Evolutionary conservation across 1,284 basidiomycete genomes (phyloP), one percentile per base, ranked within the genome.

Genomic region (Clitocybe nebularis): DNA sequence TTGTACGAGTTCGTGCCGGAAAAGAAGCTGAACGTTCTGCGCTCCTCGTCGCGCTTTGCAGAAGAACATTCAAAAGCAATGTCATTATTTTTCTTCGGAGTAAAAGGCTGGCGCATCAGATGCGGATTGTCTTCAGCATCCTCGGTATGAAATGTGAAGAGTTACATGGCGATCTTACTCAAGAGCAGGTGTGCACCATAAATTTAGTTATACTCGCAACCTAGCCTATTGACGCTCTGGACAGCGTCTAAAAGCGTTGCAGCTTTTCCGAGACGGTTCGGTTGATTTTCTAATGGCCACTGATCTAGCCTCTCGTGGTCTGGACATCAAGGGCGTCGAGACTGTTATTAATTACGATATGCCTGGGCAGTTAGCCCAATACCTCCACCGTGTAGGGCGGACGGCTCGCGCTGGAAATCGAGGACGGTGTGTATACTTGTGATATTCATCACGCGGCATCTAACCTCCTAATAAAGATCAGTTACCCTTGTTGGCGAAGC

Each of bases 291-390:
- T 99, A 5, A 86, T 98, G 72, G 94, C 94, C 1, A 99, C 95
- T 1, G 95, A 98, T 64, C 74, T 99, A 14, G 95, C 95, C 17
- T 90, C 92, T 48, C 85, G 94, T 54, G 94, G 94, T 66, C 74
- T 98, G 22, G 94, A 98, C 68, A 97, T 98, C 69, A 95, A 94
- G 57, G 94, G 93, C 13, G 87, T 97, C n/a, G 89, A 96, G 59
- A 94, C 92, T 0, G 92, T 98, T 44, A 92, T 97, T 61, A 98
- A 98, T 65, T 97, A 93, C 61, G 94, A 98, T 64, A 96, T 98
- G 94, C 94, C 95, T 3, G 79, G 81, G 13, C 90, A 95, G 58
- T 74, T 97, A 29, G 84, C 92, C 8, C 92, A 94, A 57, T 99
- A 99, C 67, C 75, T 97, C 25, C 95, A 99, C 65, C 88, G 95